Percentiles rank a stretch among this genome's conserved stretches.
Conservation (phyloP, 2,329 filamentous ascomycete species). For the Colletotrichum tanaceti region DNA sequence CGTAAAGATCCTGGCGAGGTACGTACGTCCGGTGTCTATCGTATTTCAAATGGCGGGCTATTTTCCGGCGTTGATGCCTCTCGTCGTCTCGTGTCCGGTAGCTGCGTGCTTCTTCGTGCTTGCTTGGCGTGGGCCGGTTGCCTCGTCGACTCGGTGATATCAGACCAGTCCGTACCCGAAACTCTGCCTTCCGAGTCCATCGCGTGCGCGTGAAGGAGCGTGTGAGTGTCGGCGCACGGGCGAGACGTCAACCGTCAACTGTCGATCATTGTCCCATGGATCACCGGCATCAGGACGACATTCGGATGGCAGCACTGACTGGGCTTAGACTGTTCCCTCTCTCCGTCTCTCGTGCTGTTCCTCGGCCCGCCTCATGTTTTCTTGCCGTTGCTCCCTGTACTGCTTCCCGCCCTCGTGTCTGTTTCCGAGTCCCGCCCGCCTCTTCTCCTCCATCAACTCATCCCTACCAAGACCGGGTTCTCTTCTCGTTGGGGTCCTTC, state of each 20-base stretch:
- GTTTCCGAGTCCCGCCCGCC: not conserved
- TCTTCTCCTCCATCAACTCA: not conserved
- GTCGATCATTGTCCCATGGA: conserved; percentile 35
- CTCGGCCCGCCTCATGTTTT: not conserved
- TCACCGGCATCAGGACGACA: conserved; percentile 32
- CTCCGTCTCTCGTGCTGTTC: not conserved
- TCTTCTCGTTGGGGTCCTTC: not conserved
- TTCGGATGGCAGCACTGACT: conserved; percentile 35
- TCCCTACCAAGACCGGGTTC: not conserved
- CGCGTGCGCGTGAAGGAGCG: conserved; percentile 13
- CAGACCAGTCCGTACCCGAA: conserved; percentile 37
- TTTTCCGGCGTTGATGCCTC: not conserved
- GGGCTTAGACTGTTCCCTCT: conserved; percentile 9
- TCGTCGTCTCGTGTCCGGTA: conserved; percentile 26
- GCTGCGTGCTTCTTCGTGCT: conserved; percentile 27
- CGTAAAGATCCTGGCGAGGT: not conserved
- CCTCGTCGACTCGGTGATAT: conserved; percentile 32
- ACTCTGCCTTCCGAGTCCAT: not conserved
- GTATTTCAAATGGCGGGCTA: not conserved
- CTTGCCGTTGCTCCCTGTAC: not conserved
- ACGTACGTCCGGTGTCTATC: not conserved
- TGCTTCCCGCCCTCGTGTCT: not conserved
- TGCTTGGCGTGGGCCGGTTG: conserved; percentile 24
- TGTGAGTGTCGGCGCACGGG: conserved; percentile 29
- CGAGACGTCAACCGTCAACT: conserved; percentile 26